Evolutionary conservation across 257 asterid genomes (phyloP), one percentile per base, ranked within the genome.

Genomic region (Catharanthus roseus): DNA sequence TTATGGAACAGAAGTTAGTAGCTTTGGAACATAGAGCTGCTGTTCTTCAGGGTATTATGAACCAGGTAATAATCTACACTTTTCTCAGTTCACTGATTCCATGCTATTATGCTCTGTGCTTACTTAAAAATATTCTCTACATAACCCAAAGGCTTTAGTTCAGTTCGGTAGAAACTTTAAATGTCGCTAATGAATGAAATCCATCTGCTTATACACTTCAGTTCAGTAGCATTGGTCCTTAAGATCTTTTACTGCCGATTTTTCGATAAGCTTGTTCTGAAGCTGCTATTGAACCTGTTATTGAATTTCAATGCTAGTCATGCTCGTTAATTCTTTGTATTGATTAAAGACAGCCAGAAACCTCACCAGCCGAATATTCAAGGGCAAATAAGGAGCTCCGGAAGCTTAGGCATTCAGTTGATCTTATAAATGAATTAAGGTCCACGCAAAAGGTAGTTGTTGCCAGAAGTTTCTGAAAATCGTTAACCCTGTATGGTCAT

Each of bases 321-420:
- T 10, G 47, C 44, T 54, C 23, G 31, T 69, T 68, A 68, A 70
- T 78, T 70, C 57, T n/a, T 33, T 47, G 53, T 31, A 51, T 77
- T 75, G 71, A 16, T 64, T 83, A 73, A 88, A 85, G 84, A 74
- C 87, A 93, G 97, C 84, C 97, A 24, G 96, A 89, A 49, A 86
- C 80, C 53, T 83, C 83, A 68, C 95, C 95, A 10, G 87, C 84
- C 45, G 93, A 89, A 47, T 89, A 89, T 77, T 83, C 96, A 39
- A 77, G 63, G 61, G 96, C 96, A 57, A 91, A 91, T 71, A 93
- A 91, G 76, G 97, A 93, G 88, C 86, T 93, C 31, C 87, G 86
- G 83, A 91, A 80, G 80, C 90, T 91, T 76, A 91, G 86, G 38
- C 81, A 79, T 77, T 82, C 89, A 19, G 76, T 86, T 21, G 84